phyloP scores from a whole-genome alignment of 2,329 filamentous ascomycete genomes.

The Colletotrichum echinochloae region DNA sequence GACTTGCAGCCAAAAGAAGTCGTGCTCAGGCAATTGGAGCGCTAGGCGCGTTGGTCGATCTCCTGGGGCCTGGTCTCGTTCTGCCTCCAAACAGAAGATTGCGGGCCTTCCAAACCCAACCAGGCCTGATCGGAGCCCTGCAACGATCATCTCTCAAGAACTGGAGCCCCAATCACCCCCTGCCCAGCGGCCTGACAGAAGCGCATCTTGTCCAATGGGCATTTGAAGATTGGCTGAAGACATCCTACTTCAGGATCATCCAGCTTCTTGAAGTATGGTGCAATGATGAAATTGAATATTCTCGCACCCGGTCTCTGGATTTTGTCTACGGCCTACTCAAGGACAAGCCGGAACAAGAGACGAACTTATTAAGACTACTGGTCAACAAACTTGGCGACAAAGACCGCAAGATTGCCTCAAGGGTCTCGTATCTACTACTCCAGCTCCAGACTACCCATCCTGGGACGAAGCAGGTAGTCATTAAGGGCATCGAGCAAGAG shows the following conservation, averaged over 20 bases:
- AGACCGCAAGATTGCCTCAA: slow-evolving; percentile 94
- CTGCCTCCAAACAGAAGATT: slow-evolving; percentile 86
- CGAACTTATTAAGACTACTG: slow-evolving; percentile 88
- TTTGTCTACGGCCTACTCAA: slow-evolving; percentile 93
- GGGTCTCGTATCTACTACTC: slow-evolving; percentile 91
- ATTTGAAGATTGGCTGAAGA: slow-evolving; percentile 96
- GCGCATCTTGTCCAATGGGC: slow-evolving; percentile 88
- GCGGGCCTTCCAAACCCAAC: slow-evolving; percentile 82
- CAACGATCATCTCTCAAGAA: slow-evolving; percentile 66
- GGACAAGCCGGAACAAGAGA: slow-evolving; percentile 97
- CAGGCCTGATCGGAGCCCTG: slow-evolving; percentile 78
- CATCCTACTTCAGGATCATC: slow-evolving; percentile 91
- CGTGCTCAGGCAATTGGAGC: slow-evolving; percentile 93
- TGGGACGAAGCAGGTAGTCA: slow-evolving; percentile 91
- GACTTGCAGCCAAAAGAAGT: slow-evolving; percentile 90
- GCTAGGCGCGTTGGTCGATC: slow-evolving; percentile 92
- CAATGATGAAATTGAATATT: slow-evolving; percentile 94
- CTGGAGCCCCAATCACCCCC: slow-evolving; percentile 76
- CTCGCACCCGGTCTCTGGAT: slow-evolving; percentile 86
- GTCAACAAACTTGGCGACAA: slow-evolving; percentile 98
- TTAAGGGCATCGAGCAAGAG: slow-evolving; percentile 87
- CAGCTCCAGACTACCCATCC: slow-evolving; percentile 91
- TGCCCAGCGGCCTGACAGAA: slow-evolving; percentile 81
- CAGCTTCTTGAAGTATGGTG: slow-evolving; percentile 94
- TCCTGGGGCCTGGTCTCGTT: slow-evolving; percentile 89